Evolutionary conservation across 495 filamentous ascomycete genomes (phyloP), one percentile per base, ranked within the genome.

Genomic region (Parmelia sp.): DNA sequence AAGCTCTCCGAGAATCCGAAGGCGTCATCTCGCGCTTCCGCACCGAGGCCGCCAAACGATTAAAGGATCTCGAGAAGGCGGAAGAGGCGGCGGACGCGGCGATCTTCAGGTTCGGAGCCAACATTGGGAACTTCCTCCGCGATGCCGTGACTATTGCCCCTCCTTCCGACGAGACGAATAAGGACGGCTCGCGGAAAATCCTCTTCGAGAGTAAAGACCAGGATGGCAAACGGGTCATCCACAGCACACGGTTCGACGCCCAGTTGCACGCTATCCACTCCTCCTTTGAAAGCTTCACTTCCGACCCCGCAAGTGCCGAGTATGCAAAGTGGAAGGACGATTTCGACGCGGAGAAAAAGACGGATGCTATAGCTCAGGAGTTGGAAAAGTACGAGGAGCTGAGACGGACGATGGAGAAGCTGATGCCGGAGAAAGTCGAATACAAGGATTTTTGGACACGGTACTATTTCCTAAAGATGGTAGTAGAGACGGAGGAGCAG

Each of bases 11-110:
- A 59, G 86, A 89, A 65, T 84, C 86, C 31, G 90, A 92, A 69
- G 83, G 86, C 17, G 86, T 96, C 65, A 85, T 97, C 57, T 85
- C 90, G n/a, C 84, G 90, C 44, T 85, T 98, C 73, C 86, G 87
- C 58, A 78, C 81, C 35, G 91, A 96, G 72, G 94, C 94, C 21
- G 80, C 88, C 12, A 90, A 91, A 71, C 85, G 90, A 58, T 79
- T 98, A 47, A 92, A 90, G 71, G 93, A 97, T 69, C 88, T 98
- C 37, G 89, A 97, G 71, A 87, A 87, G 68, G 94, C 93, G 47
- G 94, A 98, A 74, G 92, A 96, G 70, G 92, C 92, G n/a, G 94
- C 94, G 25, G 94, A 98, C 74, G 95, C 96, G 73, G 96, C 96
- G 4, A 85, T 97, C 55, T 76, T 97, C 67, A 91, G 89, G 62